Conservation (phyloP, 2,329 filamentous ascomycete species). For the Fusarium guadeloupense region DNA sequence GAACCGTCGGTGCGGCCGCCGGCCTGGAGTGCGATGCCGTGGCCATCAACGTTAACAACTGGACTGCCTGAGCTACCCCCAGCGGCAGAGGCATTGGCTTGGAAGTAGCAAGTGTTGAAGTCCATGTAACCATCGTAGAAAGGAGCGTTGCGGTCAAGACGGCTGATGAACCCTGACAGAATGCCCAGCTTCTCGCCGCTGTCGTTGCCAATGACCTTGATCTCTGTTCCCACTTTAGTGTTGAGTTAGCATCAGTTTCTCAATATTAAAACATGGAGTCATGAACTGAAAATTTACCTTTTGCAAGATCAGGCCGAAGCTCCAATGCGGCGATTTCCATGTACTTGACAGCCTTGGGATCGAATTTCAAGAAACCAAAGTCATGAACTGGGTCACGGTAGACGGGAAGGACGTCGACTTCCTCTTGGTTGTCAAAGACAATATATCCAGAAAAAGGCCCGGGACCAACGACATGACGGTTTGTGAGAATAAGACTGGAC, state of each 20-base stretch:
- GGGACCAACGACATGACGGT: slow-evolving; percentile 91
- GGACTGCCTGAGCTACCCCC: slow-evolving; percentile 97
- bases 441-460: slow-evolving; percentile 98
- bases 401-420: slow-evolving; percentile 93
- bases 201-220: slow-evolving; percentile 29
- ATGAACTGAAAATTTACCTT: slow-evolving; percentile 1
- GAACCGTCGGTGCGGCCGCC: slow-evolving; percentile 93
- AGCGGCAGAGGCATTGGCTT: slow-evolving; percentile 94
- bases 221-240: slow-evolving; percentile 10
- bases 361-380: slow-evolving; percentile 95
- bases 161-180: slow-evolving; percentile 90
- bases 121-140: slow-evolving; percentile 99
- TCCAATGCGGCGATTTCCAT: slow-evolving; percentile 74
- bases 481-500: slow-evolving; percentile 68
- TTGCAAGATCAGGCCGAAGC: slow-evolving; percentile 23
- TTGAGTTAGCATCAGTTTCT: background rate
- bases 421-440: slow-evolving; percentile 97
- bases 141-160: slow-evolving; percentile 93
- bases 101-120: slow-evolving; percentile 96
- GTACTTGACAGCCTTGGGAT: slow-evolving; percentile 95
- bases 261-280: fast-evolving
- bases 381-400: slow-evolving; percentile 99
- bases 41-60: slow-evolving; percentile 93
- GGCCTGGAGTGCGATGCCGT: slow-evolving; percentile 81
- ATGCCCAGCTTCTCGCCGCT: slow-evolving; percentile 30